Evolutionary conservation across 2,329 filamentous ascomycete genomes (phyloP), one percentile per base, ranked within the genome.

Genomic region (Stenocarpella maydis): DNA sequence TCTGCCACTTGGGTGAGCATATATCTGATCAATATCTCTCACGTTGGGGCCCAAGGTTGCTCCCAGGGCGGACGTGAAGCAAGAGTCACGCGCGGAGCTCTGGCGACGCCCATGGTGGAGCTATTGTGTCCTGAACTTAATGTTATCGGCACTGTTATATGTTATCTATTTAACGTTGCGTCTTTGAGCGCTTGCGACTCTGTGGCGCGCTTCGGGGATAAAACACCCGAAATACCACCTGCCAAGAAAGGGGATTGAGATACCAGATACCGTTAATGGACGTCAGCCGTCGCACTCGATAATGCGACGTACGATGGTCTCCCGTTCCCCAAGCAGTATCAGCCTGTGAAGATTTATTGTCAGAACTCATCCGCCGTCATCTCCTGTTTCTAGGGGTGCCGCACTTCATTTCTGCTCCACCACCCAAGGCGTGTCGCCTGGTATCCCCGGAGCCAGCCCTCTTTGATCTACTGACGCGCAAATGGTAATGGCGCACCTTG

Each of bases 171-270:
- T n/a, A n/a, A n/a, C n/a, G n/a, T n/a, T n/a, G n/a, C n/a, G n/a
- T n/a, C n/a, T n/a, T n/a, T n/a, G n/a, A n/a, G n/a, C n/a, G n/a
- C n/a, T n/a, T n/a, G n/a, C n/a, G n/a, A n/a, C n/a, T n/a, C n/a
- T n/a, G 58, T 61, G 58, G 58, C 58, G 58, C 58, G 58, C n/a
- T 61, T 61, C 58, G 41, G 58, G 26, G 58, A 34, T 37, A 61
- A 61, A 47, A 43, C 26, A 10, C 58, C 58, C 58, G 58, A 61
- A 61, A 61, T 61, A 61, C 58, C 58, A 61, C 58, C 12, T 61
- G 24, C 58, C 41, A 61, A 61, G 41, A 61, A 47, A 47, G 58
- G 58, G 17, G 41, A 31, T 10, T n/a, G 41, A 28, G 19, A 14
- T 19, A 61, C 41, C n/a, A n/a, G n/a, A n/a, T 24, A 43, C 43